A percentile compares a stretch with the other conserved stretches of the same genome.
Conservation (phyloP, 2,329 filamentous ascomycete genomes). For the Colletotrichum incanum region DNA sequence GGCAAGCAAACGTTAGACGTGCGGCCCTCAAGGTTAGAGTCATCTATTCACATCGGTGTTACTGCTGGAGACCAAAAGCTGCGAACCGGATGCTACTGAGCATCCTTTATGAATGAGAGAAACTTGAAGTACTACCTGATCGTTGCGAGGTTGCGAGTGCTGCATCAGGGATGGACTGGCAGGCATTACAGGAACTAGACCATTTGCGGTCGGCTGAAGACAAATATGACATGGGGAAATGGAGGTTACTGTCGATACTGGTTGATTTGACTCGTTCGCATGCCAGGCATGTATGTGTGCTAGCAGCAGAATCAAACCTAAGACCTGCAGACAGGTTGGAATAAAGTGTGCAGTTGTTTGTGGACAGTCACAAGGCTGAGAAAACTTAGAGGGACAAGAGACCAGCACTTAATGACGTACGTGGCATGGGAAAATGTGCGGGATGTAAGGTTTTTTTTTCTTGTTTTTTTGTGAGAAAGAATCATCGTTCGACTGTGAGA, state of each 20-base stretch:
- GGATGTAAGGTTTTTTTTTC: neutral
- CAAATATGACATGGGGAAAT: constrained; percentile 15
- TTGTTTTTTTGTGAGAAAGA: neutral
- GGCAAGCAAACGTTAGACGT: too few species aligned
- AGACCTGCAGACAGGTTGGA: constrained; percentile 24
- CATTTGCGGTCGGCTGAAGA: constrained; percentile 1
- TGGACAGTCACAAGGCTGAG: neutral
- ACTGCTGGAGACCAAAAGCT: neutral
- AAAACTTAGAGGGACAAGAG: neutral
- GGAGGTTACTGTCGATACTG: constrained; percentile 3
- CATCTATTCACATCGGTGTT: neutral
- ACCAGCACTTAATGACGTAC: constrained; percentile 15
- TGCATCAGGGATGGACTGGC: neutral
- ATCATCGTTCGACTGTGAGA: neutral
- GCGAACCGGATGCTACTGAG: neutral
- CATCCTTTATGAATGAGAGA: neutral
- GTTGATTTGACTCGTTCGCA: neutral
- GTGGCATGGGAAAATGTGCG: neutral
- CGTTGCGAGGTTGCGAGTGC: neutral
- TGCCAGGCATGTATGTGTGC: constrained; percentile 19
- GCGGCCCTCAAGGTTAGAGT: neutral
- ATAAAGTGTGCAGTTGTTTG: neutral
- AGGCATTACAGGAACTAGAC: neutral
- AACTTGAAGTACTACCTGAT: neutral
- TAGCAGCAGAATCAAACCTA: constrained; percentile 22